Evolutionary conservation across 805 yeast species (phyloP).

Genomic region (Cyberlindnera bimundalis): DNA sequence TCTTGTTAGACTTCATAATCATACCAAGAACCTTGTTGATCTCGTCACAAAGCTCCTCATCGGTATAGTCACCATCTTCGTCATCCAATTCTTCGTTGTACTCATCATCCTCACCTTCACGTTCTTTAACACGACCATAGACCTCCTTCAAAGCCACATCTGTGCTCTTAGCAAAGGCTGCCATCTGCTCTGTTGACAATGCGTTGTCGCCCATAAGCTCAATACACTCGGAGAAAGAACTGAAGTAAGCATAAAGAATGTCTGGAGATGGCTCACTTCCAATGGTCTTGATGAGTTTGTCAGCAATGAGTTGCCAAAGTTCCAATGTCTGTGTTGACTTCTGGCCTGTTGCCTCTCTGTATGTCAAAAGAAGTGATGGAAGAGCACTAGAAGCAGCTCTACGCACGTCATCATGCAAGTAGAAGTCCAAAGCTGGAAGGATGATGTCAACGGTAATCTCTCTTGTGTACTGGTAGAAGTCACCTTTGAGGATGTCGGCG

Average conservation of each 20-base stretch:
- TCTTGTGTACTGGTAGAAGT: slow-evolving; percentile 77
- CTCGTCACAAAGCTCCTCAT: slow-evolving; percentile 87
- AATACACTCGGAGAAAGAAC: slow-evolving; percentile 63
- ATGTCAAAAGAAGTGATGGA: slow-evolving; percentile 68
- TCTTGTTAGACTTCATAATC: slow-evolving; percentile 60
- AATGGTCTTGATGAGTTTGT: slow-evolving; percentile 63
- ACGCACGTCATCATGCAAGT: slow-evolving; percentile 91
- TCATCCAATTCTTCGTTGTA: slow-evolving; percentile 84
- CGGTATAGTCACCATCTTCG: slow-evolving; percentile 79
- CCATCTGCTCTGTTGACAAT: slow-evolving; percentile 52
- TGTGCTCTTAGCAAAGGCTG: slow-evolving; percentile 55
- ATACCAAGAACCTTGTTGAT: slow-evolving; percentile 71
- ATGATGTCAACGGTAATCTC: slow-evolving; percentile 77
- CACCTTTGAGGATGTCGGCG: slow-evolving; percentile 78
- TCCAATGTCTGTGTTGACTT: slow-evolving; percentile 57
- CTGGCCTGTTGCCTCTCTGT: slow-evolving; percentile 45
- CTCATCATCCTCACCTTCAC: slow-evolving; percentile 78
- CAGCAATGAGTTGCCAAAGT: slow-evolving; percentile 69
- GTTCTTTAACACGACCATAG: slow-evolving; percentile 63
- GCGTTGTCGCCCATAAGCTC: slow-evolving; percentile 64
- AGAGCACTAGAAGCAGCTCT: slow-evolving; percentile 84
- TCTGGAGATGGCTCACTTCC: slow-evolving; percentile 82
- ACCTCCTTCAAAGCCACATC: slow-evolving; percentile 61
- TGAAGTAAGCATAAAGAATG: slow-evolving; percentile 72
- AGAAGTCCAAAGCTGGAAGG: slow-evolving; percentile 85